Conservation (phyloP, 139 green algal genomes). For the Desmodesmus armatus region DNA sequence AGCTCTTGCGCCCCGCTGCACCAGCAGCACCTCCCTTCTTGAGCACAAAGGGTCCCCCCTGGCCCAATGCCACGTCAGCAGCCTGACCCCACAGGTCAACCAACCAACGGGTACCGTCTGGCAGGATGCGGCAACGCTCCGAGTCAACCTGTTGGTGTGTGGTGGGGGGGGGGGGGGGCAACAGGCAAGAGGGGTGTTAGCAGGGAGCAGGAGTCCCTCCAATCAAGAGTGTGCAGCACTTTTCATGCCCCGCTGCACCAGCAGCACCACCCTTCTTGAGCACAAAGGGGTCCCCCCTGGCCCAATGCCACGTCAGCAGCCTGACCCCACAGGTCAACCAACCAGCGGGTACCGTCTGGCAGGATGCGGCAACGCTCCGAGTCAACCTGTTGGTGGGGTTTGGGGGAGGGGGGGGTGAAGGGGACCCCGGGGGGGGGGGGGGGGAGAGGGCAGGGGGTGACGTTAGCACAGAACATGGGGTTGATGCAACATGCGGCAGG, state of each 20-base stretch:
- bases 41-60: slow-evolving; percentile 47
- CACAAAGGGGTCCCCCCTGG: slow-evolving; percentile 44
- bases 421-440: too few species aligned
- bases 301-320: slow-evolving; percentile 51
- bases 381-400: too few species aligned
- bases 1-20: not conserved
- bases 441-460: not conserved
- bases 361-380: slow-evolving; percentile 46
- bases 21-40: slow-evolving; percentile 40
- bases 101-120: slow-evolving; percentile 56
- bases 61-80: slow-evolving; percentile 48
- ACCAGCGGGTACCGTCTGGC: slow-evolving; percentile 54
- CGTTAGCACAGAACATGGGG: too few species aligned
- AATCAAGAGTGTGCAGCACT: too few species aligned
- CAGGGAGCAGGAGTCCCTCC: too few species aligned
- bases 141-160: slow-evolving; percentile 43
- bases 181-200: too few species aligned
- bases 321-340: slow-evolving; percentile 45
- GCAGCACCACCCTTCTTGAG: slow-evolving; percentile 33
- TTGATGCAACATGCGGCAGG: slow-evolving; percentile 53
- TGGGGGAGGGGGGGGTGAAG: too few species aligned
- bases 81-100: slow-evolving; percentile 43
- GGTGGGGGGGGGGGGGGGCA: too few species aligned
- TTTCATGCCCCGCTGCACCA: too few species aligned
- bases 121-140: slow-evolving; percentile 48